phyloP scores from a whole-genome alignment of 2,329 filamentous ascomycete genomes.

The Monilinia fructicola region DNA sequence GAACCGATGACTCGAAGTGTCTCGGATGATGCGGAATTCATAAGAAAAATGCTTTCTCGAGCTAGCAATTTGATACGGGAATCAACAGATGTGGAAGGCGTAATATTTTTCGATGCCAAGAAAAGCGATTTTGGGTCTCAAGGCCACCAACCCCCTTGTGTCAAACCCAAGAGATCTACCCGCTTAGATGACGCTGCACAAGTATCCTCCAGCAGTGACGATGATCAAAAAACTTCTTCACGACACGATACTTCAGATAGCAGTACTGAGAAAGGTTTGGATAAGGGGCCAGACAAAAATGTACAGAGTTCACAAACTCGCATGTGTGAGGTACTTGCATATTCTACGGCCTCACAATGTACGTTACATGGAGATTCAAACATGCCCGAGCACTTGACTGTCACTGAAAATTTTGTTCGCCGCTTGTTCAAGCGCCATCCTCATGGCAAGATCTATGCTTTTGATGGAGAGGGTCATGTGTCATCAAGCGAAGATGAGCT shows the following conservation, averaged over 20 bases:
- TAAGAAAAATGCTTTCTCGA: constrained; percentile 34
- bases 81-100: constrained; percentile 35
- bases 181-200: background rate
- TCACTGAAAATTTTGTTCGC: constrained; percentile 19
- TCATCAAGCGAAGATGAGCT: constrained; percentile 18
- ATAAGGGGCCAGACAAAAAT: background rate
- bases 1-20: background rate
- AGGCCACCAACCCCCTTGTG: background rate
- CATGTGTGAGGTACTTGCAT: constrained; percentile 34
- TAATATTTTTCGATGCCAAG: constrained; percentile 36
- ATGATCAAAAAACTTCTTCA: background rate
- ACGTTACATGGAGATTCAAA: constrained; percentile 18
- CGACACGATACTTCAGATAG: background rate
- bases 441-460: constrained; percentile 35
- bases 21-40: constrained; percentile 21
- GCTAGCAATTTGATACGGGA: constrained; percentile 39
- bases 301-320: background rate
- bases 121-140: constrained; percentile 16
- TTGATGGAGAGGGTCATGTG: constrained; percentile 33
- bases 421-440: constrained; percentile 31
- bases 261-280: background rate
- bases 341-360: constrained; percentile 28
- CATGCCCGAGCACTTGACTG: constrained; percentile 27
- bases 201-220: constrained; percentile 10
- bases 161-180: background rate